A percentile compares a stretch with the other conserved stretches of the same genome.
These are phyloP conservation scores for Solanum stenotomum DNA, from an alignment of 257 asterid species.

Conservation along the genomic window DNA sequence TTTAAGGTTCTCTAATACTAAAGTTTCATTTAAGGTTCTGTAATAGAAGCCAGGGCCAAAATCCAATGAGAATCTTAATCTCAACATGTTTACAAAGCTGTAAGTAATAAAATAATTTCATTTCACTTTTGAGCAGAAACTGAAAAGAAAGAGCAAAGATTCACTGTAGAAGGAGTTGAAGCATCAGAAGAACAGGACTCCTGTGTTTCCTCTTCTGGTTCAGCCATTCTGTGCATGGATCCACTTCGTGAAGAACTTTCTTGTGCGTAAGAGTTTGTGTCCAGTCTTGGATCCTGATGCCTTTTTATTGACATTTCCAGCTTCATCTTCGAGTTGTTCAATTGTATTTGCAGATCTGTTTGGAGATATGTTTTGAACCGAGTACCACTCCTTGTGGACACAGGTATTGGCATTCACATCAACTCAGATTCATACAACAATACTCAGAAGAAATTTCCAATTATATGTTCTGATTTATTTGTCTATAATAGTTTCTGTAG, in stretches of 20 bases:
- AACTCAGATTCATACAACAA: not conserved
- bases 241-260: slow-evolving; percentile 89
- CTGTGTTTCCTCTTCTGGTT: slow-evolving; percentile 13
- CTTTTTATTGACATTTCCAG: not conserved
- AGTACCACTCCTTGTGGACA: slow-evolving; percentile 96
- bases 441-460: not conserved
- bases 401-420: slow-evolving; percentile 32
- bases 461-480: not conserved
- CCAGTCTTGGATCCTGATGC: not conserved
- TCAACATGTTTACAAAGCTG: not conserved
- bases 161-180: not conserved
- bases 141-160: not conserved
- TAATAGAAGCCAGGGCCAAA: not conserved
- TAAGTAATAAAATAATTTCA: not conserved
- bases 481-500: slow-evolving; percentile 62
- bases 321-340: not conserved
- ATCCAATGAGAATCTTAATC: not conserved
- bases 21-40: not conserved
- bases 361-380: slow-evolving; percentile 92
- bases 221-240: slow-evolving; percentile 63
- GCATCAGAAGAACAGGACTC: slow-evolving; percentile 6
- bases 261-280: slow-evolving; percentile 46
- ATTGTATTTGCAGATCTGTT: slow-evolving; percentile 58
- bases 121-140: slow-evolving; percentile 12
- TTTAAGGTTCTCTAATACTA: not conserved